Base-by-base conservation (phyloP, 164 flowering plant species). In the Piper betle region DNA sequence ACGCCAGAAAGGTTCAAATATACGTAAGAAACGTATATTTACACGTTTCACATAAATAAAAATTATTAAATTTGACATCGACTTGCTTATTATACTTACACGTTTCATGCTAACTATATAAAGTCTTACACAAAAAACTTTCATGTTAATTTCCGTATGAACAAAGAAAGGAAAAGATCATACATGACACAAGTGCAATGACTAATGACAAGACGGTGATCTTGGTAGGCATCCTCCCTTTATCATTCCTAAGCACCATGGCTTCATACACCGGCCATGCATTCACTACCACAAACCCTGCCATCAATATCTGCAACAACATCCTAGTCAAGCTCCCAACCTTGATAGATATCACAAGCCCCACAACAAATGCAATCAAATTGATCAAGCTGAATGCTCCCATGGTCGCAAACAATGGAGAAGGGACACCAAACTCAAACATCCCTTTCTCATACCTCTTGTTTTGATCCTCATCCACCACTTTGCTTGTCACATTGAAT, bases 201-300 rank as follows among this genome's bases (percentile, higher is more conserved):
- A 68, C 52, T n/a, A 54, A 25, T 10, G 87, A 74, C 12, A 67
- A 20, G 0, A 67, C 10, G 2, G 74, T 77, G 18, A 40, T 69
- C 66, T 68, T 74, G 0, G 60, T 20, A 25, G 79, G 79, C 72
- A 83, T 79, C 57, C 65, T 79, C 63, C 87, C 87, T 54, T 56
- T 68, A 55, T 84, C 91, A 42, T 37, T 72, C 69, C 96, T 81
- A 60, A 84, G 63, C 1, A 64, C 59, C 72, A 84, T 79, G 52
- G 89, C 93, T 61, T 81, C 83, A 72, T 86, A 88, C 33, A 86
- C 38, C 4, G 89, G 91, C 80, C 68, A 74, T 38, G 68, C 73
- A 68, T 84, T 84, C 53, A 81, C 57, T 11, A 77, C 73, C 16
- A 68, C 80, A 65, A 82, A 82, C 13, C 86, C 84, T 5, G 79